A percentile compares a stretch with the other conserved stretches of the same genome.
These are phyloP conservation scores for Teratosphaeria nubilosa DNA, from an alignment of 2,329 filamentous ascomycete genomes.

Conservation along the genomic window DNA sequence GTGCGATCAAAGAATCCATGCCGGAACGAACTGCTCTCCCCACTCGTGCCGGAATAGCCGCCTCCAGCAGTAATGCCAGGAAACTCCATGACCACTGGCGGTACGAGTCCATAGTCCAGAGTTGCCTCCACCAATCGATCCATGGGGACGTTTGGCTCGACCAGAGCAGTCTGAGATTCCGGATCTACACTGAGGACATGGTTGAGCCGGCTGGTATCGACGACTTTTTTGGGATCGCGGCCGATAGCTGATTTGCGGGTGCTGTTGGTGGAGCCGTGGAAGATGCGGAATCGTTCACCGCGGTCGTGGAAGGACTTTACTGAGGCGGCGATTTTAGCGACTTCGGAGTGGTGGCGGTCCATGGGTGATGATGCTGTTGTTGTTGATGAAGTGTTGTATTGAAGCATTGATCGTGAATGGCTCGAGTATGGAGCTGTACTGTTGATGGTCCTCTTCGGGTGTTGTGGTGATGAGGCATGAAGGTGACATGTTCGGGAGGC, in stretches of 20 bases:
- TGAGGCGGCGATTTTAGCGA: constrained; percentile 2
- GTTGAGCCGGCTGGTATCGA: constrained; percentile 57
- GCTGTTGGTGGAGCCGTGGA: constrained; percentile 68
- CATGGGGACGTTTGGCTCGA: constrained; percentile 63
- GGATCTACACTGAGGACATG: constrained; percentile 53
- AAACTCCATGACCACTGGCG: constrained; percentile 61
- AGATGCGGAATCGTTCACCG: constrained; percentile 58
- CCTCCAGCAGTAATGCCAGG: constrained; percentile 63
- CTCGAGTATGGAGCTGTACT: background rate
- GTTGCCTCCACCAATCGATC: constrained; percentile 51
- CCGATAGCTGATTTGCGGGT: constrained; percentile 46
- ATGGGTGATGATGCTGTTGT: background rate
- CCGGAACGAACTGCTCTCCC: constrained; percentile 60
- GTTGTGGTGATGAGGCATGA: background rate
- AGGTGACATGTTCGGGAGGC: background rate
- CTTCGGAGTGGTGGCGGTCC: constrained; percentile 4
- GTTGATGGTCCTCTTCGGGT: background rate
- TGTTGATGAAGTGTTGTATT: background rate
- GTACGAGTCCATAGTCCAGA: constrained; percentile 46
- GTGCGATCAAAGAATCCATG: constrained; percentile 48
- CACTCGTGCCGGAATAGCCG: constrained; percentile 40
- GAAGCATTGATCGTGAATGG: background rate
- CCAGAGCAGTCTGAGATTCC: constrained; percentile 45
- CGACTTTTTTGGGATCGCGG: constrained; percentile 30
- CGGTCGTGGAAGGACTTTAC: constrained; percentile 15